phyloP scores from a whole-genome alignment of 208 protist genomes.

The Willaertia magna region DNA sequence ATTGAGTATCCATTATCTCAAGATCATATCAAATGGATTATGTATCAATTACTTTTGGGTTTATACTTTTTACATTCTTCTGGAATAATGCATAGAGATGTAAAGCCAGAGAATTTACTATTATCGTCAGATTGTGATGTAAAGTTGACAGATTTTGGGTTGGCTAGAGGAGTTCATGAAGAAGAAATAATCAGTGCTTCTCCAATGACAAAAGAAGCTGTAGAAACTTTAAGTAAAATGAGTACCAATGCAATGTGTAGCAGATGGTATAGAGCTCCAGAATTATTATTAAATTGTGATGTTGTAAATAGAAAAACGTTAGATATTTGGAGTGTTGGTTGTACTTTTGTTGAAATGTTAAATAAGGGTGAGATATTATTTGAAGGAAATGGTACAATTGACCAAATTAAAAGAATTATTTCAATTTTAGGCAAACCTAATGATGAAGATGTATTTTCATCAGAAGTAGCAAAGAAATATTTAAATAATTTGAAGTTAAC shows the following conservation, averaged over 20 bases:
- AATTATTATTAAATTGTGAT: conserved; percentile 24
- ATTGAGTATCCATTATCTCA: no score
- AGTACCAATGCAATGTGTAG: conserved; percentile 29
- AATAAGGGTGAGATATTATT: conserved; percentile 44
- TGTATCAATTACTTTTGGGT: conserved; percentile 49
- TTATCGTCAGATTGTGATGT: background rate
- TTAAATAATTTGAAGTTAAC: no score
- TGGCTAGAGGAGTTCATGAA: background rate
- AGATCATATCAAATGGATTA: conserved; percentile 46
- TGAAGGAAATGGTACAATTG: conserved; percentile 63
- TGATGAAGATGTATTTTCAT: background rate
- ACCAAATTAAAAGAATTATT: conserved; percentile 65
- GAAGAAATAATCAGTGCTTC: no score
- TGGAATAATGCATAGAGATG: background rate
- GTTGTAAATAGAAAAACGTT: conserved; percentile 30
- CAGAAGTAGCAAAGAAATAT: background rate
- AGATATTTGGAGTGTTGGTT: conserved; percentile 76
- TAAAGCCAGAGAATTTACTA: conserved; percentile 1
- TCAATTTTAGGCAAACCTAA: conserved; percentile 39
- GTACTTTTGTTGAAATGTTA: conserved; percentile 72
- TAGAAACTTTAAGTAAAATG: no score
- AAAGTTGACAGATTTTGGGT: conserved; percentile 11
- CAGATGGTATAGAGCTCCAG: conserved; percentile 29
- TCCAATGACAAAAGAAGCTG: no score
- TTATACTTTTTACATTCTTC: conserved; percentile 49